Percentiles rank a stretch among this genome's conserved stretches.
phyloP scores from a whole-genome alignment of 805 yeast species.

The Starmera pachycereana region DNA sequence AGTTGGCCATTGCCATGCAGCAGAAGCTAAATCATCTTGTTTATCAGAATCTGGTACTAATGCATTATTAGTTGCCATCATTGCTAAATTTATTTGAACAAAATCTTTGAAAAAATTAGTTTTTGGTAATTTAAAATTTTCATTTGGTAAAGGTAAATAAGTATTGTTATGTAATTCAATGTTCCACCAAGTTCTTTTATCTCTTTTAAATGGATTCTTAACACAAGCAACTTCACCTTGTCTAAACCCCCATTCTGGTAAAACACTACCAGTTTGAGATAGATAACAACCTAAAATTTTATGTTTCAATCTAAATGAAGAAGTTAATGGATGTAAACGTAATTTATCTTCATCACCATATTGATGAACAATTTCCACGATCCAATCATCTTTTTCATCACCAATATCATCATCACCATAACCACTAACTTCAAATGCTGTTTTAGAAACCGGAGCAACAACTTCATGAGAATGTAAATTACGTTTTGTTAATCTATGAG shows the following conservation, averaged over 20 bases:
- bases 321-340: constrained; percentile 67
- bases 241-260: constrained; percentile 97
- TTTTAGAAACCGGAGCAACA: constrained; percentile 47
- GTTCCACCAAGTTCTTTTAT: constrained; percentile 86
- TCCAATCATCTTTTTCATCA: constrained; percentile 71
- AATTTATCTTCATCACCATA: constrained; percentile 39
- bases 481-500: constrained; percentile 50
- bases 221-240: constrained; percentile 93
- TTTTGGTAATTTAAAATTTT: constrained; percentile 56
- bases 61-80: constrained; percentile 84
- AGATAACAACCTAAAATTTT: constrained; percentile 69
- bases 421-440: constrained; percentile 56
- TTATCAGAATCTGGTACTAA: constrained; percentile 69
- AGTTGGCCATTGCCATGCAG: constrained; percentile 89
- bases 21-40: constrained; percentile 58
- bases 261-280: constrained; percentile 67
- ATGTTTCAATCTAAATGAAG: constrained; percentile 70
- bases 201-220: constrained; percentile 55
- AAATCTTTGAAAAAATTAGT: constrained; percentile 73
- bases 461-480: constrained; percentile 68
- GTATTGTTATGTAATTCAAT: constrained; percentile 60
- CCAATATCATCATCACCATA: constrained; percentile 60
- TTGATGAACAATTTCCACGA: constrained; percentile 58
- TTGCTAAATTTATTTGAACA: constrained; percentile 64
- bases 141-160: constrained; percentile 48